Base-by-base conservation (phyloP, 352 stramenopile genomes). In the Globisporangium nagaii region DNA sequence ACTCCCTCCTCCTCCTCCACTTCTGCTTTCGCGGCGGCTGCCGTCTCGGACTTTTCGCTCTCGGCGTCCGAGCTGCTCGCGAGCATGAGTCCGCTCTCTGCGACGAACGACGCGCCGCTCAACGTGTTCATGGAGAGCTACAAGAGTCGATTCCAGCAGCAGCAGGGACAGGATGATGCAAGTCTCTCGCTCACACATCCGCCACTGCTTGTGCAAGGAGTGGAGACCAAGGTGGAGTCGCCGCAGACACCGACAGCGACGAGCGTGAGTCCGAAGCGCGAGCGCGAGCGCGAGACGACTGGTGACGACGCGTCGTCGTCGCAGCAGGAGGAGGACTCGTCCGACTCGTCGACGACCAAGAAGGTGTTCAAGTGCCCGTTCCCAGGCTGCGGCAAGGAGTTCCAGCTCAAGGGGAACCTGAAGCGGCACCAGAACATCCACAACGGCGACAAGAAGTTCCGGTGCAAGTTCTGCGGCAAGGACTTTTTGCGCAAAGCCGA, bases 401-500 rank as follows among this genome's bases (percentile, higher is more conserved):
- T 87, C 52, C 67, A 79, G 20, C 73, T 85, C 58, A 87, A 87
- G 53, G 76, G 76, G 2, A 87, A 87, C 47, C 57, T 81, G 12
- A 87, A 87, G 41, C 57, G 76, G 15, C 76, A 87, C 54, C 43
- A 58, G 32, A 85, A 80, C 34, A 84, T 80, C 46, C 76, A 87
- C 59, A 68, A 73, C 41, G 73, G 75, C 4, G 68, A 75, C 42
- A 69, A 75, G 56, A 76, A 80, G 56, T 91, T 90, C 56, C 45
- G 32, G 2, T 91, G 81, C 60, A 67, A 70, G 35, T 75, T 72
- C 54, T 91, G 81, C 51, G 61, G 60, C 36, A 83, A 80, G 31
- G 61, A 54, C 13, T 91, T 90, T 58, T 52, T 87, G 40, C 75
- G 77, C 25, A 91, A 90, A 59, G 81, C 79, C 32, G 81, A 87